These are phyloP conservation scores for Metschnikowia lachancei DNA, from an alignment of 805 yeast species.

Conservation along the genomic window DNA sequence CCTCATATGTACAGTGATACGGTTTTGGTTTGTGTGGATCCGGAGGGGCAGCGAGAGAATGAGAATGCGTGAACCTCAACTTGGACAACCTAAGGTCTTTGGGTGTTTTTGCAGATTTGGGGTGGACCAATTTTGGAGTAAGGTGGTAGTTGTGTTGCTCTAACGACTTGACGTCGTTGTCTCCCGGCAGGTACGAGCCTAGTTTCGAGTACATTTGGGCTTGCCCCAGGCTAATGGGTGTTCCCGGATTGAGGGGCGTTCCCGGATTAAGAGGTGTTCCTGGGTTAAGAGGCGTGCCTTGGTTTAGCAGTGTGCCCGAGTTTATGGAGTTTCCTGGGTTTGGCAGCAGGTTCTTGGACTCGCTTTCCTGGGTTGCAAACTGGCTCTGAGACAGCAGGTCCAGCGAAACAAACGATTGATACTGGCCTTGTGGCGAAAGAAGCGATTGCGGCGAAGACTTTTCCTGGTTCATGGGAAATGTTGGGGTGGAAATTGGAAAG, in stretches of 20 bases:
- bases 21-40: slow-evolving; percentile 27
- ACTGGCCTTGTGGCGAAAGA: not conserved
- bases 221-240: no score
- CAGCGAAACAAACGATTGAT: not conserved
- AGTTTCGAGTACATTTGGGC: no score
- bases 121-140: slow-evolving; percentile 8
- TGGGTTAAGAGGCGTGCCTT: no score
- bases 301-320: not conserved
- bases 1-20: slow-evolving; percentile 38
- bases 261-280: no score
- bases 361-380: not conserved
- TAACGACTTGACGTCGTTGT: not conserved
- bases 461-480: not conserved
- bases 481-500: slow-evolving; percentile 1
- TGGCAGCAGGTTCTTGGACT: slow-evolving; percentile 1
- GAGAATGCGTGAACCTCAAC: not conserved
- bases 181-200: slow-evolving; percentile 1
- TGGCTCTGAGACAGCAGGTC: not conserved
- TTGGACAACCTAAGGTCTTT: not conserved
- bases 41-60: not conserved
- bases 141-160: not conserved
- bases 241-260: no score
- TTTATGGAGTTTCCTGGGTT: not conserved
- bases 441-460: not conserved
- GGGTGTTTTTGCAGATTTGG: slow-evolving; percentile 6